A percentile compares a stretch with the other conserved stretches of the same genome.
Evolutionary conservation across 371 early-diverging fungal genomes (phyloP).

Genomic region (Rhizopus microsporus): DNA sequence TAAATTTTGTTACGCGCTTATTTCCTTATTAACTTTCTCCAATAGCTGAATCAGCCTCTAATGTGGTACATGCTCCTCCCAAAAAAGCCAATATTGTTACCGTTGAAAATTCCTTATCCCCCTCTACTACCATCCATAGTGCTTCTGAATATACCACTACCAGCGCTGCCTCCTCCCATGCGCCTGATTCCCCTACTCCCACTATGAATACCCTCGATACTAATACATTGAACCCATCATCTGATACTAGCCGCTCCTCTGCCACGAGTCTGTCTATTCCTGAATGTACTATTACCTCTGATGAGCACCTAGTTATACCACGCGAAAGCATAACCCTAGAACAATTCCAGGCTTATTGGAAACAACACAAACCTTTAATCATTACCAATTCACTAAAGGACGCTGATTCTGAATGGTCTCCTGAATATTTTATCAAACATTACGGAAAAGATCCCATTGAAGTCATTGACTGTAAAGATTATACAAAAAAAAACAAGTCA

Average conservation of each 20-base stretch:
- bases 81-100: too few species aligned
- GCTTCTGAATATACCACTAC: neutral
- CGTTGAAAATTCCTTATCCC: too few species aligned
- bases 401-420: slow-evolving; percentile 38
- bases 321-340: slow-evolving; percentile 15
- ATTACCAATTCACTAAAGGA: slow-evolving; percentile 26
- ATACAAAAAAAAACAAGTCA: slow-evolving; percentile 5
- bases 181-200: neutral
- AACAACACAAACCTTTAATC: slow-evolving; percentile 39
- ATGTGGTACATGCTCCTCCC: too few species aligned
- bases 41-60: too few species aligned
- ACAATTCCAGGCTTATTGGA: slow-evolving; percentile 44
- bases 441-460: slow-evolving; percentile 38
- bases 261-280: too few species aligned
- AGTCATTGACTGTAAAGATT: slow-evolving; percentile 46
- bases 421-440: slow-evolving; percentile 32
- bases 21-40: too few species aligned
- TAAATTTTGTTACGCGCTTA: neutral
- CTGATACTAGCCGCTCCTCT: too few species aligned
- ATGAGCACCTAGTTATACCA: slow-evolving; percentile 2
- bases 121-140: neutral
- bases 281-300: neutral
- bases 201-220: neutral
- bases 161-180: neutral
- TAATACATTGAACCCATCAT: neutral